These are phyloP conservation scores for Mimosa pudica DNA, from an alignment of 306 rosid species.

Conservation along the genomic window DNA sequence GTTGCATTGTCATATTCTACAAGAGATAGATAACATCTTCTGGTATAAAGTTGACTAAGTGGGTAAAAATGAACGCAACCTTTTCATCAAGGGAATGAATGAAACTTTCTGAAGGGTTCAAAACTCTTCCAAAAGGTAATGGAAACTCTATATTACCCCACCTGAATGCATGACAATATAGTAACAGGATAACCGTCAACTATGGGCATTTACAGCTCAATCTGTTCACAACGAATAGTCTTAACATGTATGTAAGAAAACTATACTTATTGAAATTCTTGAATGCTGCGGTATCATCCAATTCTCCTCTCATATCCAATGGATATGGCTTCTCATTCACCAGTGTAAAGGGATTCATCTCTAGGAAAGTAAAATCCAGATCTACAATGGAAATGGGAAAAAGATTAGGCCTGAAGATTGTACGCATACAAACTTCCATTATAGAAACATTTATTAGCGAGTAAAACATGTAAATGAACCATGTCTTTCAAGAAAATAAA, in stretches of 20 bases:
- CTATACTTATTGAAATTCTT: conserved; percentile 78
- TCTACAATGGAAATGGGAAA: conserved; percentile 45
- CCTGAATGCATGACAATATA: conserved; percentile 45
- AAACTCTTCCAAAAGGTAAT: conserved; percentile 82
- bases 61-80: conserved; percentile 43
- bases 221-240: conserved; percentile 28
- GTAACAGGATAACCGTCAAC: conserved; percentile 18
- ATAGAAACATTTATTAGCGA: not conserved
- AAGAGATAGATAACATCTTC: not conserved
- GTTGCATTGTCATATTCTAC: conserved; percentile 7
- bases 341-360: conserved; percentile 87
- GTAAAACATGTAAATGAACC: conserved; percentile 12
- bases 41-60: not conserved
- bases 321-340: conserved; percentile 82
- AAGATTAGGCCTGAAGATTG: conserved; percentile 23
- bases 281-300: conserved; percentile 91
- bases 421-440: not conserved
- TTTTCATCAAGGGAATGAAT: conserved; percentile 81
- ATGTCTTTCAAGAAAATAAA: conserved; percentile 2
- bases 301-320: conserved; percentile 87
- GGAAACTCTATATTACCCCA: conserved; percentile 84
- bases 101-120: conserved; percentile 72
- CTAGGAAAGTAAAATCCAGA: conserved; percentile 81
- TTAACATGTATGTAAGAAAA: conserved; percentile 29
- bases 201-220: conserved; percentile 17